Conservation (phyloP, 306 rosid species). For the Dryas drummondii region DNA sequence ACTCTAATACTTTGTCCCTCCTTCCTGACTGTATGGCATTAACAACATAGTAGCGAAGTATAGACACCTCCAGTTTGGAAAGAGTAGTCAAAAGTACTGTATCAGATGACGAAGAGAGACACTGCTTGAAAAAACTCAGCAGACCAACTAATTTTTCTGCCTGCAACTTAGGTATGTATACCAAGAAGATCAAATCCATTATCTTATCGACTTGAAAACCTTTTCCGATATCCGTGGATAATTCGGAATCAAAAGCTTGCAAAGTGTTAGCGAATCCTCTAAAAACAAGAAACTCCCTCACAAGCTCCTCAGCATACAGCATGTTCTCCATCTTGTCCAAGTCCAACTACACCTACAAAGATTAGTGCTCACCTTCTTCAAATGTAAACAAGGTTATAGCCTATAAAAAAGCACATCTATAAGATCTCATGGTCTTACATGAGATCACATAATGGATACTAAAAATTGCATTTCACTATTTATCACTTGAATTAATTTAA, state of each 20-base stretch:
- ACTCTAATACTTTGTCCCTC: constrained; percentile 69
- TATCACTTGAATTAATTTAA: neutral
- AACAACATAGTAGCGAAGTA: constrained; percentile 65
- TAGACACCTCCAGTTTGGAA: constrained; percentile 65
- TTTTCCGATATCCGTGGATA: constrained; percentile 68
- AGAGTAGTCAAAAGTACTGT: constrained; percentile 48
- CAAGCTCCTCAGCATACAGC: constrained; percentile 90
- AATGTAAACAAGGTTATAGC: neutral
- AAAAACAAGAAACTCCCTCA: constrained; percentile 84
- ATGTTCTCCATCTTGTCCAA: constrained; percentile 65
- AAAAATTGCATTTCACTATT: neutral
- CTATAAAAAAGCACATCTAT: neutral
- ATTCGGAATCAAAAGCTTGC: constrained; percentile 75
- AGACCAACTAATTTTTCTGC: constrained; percentile 61
- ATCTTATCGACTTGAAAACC: constrained; percentile 79
- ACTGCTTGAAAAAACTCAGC: constrained; percentile 73
- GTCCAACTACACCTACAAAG: constrained; percentile 13
- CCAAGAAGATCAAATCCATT: constrained; percentile 72
- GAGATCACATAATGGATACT: neutral
- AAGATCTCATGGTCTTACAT: neutral
- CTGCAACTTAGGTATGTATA: constrained; percentile 72
- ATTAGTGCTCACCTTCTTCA: neutral
- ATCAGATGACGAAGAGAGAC: constrained; percentile 63
- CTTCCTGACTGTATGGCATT: constrained; percentile 59
- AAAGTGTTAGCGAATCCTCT: constrained; percentile 83